Percentiles rank a stretch among this genome's conserved stretches.
These are phyloP conservation scores for Ascomycota sp. DNA, from an alignment of 2,329 filamentous ascomycete species.

Conservation along the genomic window DNA sequence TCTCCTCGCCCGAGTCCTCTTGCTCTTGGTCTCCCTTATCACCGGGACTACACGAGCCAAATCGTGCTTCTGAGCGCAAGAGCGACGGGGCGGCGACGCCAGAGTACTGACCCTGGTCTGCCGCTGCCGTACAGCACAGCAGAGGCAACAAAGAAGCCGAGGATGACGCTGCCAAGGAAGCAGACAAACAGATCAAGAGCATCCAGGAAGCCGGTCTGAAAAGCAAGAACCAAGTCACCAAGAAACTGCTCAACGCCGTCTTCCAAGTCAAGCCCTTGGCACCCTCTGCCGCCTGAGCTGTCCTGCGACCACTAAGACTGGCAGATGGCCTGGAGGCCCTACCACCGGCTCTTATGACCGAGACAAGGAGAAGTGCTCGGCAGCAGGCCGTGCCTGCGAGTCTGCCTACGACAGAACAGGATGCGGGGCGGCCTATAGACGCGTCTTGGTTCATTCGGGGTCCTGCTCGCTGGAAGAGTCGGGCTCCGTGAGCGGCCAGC, in stretches of 20 bases:
- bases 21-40: too few relatives aligned
- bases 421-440: background rate
- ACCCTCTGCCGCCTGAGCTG: slow-evolving; percentile 14
- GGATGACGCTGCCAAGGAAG: slow-evolving; percentile 8
- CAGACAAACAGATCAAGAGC: slow-evolving; percentile 44
- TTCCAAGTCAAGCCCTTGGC: slow-evolving; percentile 59
- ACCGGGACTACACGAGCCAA: too few relatives aligned
- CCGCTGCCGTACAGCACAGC: slow-evolving; percentile 43
- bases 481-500: slow-evolving; percentile 1
- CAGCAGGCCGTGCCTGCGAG: background rate
- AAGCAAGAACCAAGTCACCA: slow-evolving; percentile 58
- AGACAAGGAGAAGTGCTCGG: background rate
- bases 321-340: too few relatives aligned
- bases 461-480: background rate
- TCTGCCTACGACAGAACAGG: too few relatives aligned
- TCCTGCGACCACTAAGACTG: too few relatives aligned
- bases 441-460: background rate
- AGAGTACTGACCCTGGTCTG: too few relatives aligned
- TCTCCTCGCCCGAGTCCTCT: too few relatives aligned
- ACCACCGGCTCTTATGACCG: too few relatives aligned
- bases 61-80: too few relatives aligned
- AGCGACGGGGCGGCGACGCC: too few relatives aligned
- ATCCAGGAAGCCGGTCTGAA: slow-evolving; percentile 67
- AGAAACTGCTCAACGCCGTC: slow-evolving; percentile 69
- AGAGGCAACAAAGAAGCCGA: slow-evolving; percentile 71